Conservation (phyloP, 768 basidiomycete genomes). For the Basidioascus undulatus region DNA sequence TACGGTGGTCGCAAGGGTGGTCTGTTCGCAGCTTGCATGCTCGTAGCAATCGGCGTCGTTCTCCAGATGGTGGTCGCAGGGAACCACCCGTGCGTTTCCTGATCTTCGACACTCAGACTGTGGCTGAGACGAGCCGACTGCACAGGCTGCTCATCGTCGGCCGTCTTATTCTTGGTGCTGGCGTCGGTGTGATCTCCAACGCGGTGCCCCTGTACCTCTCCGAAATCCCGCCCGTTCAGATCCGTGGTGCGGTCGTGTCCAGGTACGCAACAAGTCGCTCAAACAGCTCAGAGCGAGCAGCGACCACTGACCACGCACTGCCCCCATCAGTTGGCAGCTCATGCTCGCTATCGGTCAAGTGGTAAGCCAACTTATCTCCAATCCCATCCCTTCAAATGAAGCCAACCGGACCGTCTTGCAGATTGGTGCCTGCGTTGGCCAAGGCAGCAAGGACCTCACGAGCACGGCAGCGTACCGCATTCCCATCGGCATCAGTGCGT, state of each 20-base stretch:
- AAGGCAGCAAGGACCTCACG: constrained; percentile 13
- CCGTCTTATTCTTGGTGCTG: constrained; percentile 16
- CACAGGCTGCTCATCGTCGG: constrained; percentile 15
- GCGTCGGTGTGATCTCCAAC: constrained; percentile 14
- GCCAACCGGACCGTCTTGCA: neutral
- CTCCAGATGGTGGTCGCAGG: constrained; percentile 8
- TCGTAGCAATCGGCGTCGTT: constrained; percentile 15
- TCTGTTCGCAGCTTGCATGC: constrained; percentile 10
- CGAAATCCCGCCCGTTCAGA: constrained; percentile 17
- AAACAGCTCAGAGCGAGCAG: too few species aligned
- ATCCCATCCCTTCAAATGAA: neutral
- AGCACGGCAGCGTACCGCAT: constrained; percentile 9
- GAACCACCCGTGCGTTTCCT: neutral
- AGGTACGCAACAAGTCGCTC: constrained; percentile 1
- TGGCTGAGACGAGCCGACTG: neutral
- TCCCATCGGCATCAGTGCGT: constrained; percentile 1
- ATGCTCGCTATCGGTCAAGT: constrained; percentile 18
- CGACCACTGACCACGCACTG: neutral
- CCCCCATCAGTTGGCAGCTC: constrained; percentile 15
- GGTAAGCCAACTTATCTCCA: neutral
- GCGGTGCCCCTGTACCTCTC: constrained; percentile 18
- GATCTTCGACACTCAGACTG: constrained; percentile 2
- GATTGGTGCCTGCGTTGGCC: constrained; percentile 18
- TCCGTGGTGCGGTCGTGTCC: constrained; percentile 17
- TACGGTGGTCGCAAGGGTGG: constrained; percentile 17